phyloP scores from a whole-genome alignment of 1,284 basidiomycete genomes.

The Paramarasmius palmivorus region DNA sequence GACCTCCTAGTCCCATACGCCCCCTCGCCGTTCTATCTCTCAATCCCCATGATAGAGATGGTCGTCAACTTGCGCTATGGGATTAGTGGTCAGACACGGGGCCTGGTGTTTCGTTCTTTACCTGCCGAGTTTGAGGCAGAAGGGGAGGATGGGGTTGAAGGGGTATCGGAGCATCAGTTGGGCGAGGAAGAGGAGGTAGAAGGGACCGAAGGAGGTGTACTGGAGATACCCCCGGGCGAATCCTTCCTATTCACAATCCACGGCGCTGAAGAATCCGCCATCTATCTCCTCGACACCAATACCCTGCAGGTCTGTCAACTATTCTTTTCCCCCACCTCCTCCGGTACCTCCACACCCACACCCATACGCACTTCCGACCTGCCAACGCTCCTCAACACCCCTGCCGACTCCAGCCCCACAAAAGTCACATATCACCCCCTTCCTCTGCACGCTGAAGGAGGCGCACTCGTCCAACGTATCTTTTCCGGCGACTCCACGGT shows the following conservation, averaged over 20 bases:
- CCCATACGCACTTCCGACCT: neutral
- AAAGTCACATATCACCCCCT: constrained; percentile 16
- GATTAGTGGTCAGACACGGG: constrained; percentile 31
- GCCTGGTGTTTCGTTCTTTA: constrained; percentile 26
- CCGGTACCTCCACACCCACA: no score
- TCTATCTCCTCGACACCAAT: constrained; percentile 15
- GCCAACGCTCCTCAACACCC: constrained; percentile 8
- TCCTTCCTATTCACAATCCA: constrained; percentile 18
- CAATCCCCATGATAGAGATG: constrained; percentile 38
- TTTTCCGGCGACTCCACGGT: constrained; percentile 31
- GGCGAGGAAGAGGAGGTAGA: neutral
- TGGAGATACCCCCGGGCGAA: neutral
- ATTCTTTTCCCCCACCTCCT: no score
- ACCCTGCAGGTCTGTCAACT: neutral
- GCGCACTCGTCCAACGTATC: constrained; percentile 25
- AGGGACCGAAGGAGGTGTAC: neutral
- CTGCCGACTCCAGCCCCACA: no score
- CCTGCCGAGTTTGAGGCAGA: no score
- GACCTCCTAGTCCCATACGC: constrained; percentile 34
- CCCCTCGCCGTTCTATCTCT: constrained; percentile 31
- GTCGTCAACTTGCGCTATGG: constrained; percentile 33
- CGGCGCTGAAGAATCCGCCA: neutral
- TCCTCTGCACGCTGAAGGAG: constrained; percentile 25
- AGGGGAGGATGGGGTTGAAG: no score
- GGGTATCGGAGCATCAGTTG: neutral